Percentiles rank a stretch among this genome's conserved stretches.
phyloP scores from a whole-genome alignment of 1,284 basidiomycete species.

The Apiotrichum montevideense region DNA sequence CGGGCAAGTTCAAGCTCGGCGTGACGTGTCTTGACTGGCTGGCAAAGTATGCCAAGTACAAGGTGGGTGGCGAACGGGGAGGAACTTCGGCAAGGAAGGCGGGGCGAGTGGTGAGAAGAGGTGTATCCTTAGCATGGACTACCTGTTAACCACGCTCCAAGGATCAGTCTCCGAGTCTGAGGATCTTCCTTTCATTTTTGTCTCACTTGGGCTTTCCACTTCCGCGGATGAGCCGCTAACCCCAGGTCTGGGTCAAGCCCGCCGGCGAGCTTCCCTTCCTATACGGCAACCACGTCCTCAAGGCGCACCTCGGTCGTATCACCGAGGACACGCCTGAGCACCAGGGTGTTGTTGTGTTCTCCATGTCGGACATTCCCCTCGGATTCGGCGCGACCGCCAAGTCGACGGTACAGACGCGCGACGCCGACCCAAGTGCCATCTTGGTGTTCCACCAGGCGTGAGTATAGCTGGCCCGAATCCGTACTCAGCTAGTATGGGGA shows the following conservation, averaged over 20 bases:
- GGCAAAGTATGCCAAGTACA: conserved; percentile 96
- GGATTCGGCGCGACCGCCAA: conserved; percentile 97
- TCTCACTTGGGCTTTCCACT: too few species aligned
- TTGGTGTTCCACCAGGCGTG: conserved; percentile 98
- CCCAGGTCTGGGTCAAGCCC: conserved; percentile 95
- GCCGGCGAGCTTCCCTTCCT: conserved; percentile 99
- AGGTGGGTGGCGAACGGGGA: conserved; percentile 53
- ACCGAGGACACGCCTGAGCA: conserved; percentile 99
- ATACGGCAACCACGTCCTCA: conserved; percentile 97
- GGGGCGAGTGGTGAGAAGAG: too few species aligned
- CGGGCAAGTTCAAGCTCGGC: conserved; percentile 95
- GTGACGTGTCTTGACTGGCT: conserved; percentile 89
- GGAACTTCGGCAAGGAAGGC: too few species aligned
- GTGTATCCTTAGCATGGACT: too few species aligned
- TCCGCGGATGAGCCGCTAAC: background rate
- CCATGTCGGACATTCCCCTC: conserved; percentile 88
- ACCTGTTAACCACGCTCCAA: too few species aligned
- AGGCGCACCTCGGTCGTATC: conserved; percentile 97
- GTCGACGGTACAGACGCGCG: conserved; percentile 91
- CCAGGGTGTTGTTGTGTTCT: conserved; percentile 94
- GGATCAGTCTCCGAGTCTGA: too few species aligned
- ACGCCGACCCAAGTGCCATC: conserved; percentile 96
- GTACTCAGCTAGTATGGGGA: too few species aligned
- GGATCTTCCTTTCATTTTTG: background rate
- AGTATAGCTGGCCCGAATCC: conserved; percentile 32